Base-by-base conservation (phyloP, 2,329 filamentous ascomycete species). In the Fusarium sp. region DNA sequence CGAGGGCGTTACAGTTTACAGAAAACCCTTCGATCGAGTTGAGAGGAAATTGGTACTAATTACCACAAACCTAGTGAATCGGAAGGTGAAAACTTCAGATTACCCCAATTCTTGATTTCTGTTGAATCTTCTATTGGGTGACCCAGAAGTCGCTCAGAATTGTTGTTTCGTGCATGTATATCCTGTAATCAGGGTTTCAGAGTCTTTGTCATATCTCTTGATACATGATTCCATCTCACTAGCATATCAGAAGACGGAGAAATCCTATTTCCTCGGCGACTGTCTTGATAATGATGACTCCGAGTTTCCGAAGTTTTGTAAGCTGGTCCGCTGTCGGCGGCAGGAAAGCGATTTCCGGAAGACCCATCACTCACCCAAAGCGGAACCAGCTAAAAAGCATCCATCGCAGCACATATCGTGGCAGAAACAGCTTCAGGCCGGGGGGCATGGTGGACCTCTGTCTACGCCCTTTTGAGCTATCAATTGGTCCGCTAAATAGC, bases 211-310 rank as follows among this genome's bases (percentile, higher is more conserved):
- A 16, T 23, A n/a, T 31, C 28, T 43, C 29, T 39, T 8, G 8
- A 35, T 26, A 7, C 15, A 48, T n/a, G 29, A 10, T 6, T 13
- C 12, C 18, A 11, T 83, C 70, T 0, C 87, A 87, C 68, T 90
- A 24, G 24, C 10, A 33, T 20, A 3, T 90, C 84, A 4, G 89
- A 81, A 70, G 85, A 90, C 23, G 18, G n/a, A 31, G 18, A 90
- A 90, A 0, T 83, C 84, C 89, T 77, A 57, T 89, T 85, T 72
- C 85, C n/a, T 86, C 80, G 16, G 21, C 24, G 16, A 21, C 28
- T 42, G 5, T 31, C 13, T 49, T 9, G 13, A 38, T 12, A 20
- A 29, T 41, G 38, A 50, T 57, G 44, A 60, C 41, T 23, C 57
- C 53, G 50, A 68, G 20, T 44, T 49, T n/a, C 67, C 52, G 56